Conservation (phyloP, 2,329 filamentous ascomycete genomes). For the Ophiostoma australiae region DNA sequence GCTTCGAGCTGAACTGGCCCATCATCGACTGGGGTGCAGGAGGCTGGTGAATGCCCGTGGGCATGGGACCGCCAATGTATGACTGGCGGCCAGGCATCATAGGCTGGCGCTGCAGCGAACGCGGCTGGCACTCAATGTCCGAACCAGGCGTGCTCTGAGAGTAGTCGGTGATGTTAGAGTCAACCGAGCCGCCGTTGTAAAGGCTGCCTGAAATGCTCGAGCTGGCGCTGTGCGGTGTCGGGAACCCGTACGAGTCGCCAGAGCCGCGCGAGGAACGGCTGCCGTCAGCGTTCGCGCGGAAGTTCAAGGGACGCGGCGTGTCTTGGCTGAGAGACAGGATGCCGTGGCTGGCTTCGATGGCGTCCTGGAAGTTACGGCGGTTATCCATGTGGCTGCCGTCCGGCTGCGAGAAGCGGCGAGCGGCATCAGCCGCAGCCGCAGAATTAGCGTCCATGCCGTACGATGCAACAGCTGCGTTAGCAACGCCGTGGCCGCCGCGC, state of each 20-base stretch:
- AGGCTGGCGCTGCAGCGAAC: conserved; percentile 18
- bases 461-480: conserved; percentile 41
- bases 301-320: conserved; percentile 76
- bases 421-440: conserved; percentile 7
- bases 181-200: conserved; percentile 60
- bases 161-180: conserved; percentile 22
- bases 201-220: conserved; percentile 84
- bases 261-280: conserved; percentile 56
- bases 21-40: conserved; percentile 96
- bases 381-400: conserved; percentile 39
- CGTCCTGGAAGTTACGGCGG: conserved; percentile 74
- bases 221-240: conserved; percentile 73
- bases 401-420: conserved; percentile 21
- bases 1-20: conserved; percentile 95
- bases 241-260: conserved; percentile 86
- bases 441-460: conserved; percentile 15
- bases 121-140: conserved; percentile 60
- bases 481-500: conserved; percentile 50
- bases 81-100: conserved; percentile 12
- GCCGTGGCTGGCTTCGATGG: conserved; percentile 84
- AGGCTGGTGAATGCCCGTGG: conserved; percentile 52
- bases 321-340: conserved; percentile 97
- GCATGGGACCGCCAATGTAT: conserved; percentile 53
- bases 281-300: conserved; percentile 51
- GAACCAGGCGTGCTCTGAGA: conserved; percentile 68